A percentile compares a stretch with the other conserved stretches of the same genome.
phyloP scores from a whole-genome alignment of 495 filamentous ascomycete genomes.

The Podospora pseudopauciseta region DNA sequence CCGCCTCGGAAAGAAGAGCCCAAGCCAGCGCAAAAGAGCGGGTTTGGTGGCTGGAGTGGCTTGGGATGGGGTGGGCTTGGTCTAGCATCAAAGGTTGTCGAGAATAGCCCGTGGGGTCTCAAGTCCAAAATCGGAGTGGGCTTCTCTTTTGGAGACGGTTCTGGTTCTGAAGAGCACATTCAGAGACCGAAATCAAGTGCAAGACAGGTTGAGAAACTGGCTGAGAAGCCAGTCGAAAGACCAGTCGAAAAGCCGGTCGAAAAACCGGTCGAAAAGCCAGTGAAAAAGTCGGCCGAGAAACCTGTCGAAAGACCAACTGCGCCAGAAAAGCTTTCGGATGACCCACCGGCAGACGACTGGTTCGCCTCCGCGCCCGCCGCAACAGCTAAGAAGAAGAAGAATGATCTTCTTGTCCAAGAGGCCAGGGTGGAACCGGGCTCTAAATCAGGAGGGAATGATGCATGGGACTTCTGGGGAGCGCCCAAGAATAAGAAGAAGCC shows the following conservation, averaged over 20 bases:
- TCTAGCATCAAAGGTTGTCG: conserved; percentile 13
- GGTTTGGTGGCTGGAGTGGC: conserved; percentile 38
- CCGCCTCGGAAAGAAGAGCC: conserved; percentile 15
- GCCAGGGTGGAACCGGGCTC: conserved; percentile 14
- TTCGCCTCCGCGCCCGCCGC: conserved; percentile 31
- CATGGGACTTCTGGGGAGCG: conserved; percentile 21
- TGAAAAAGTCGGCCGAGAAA: background rate
- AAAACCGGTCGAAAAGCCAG: conserved; percentile 19
- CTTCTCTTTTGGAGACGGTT: conserved; percentile 38
- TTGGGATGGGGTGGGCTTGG: conserved; percentile 17
- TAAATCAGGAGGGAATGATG: conserved; percentile 17
- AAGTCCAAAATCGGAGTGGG: conserved; percentile 35
- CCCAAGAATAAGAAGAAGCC: conserved; percentile 33
- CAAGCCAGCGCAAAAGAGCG: background rate
- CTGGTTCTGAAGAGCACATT: conserved; percentile 29
- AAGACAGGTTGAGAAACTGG: background rate
- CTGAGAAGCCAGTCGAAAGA: background rate
- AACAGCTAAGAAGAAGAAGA: conserved; percentile 16
- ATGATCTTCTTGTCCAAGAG: conserved; percentile 11
- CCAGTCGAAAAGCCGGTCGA: conserved; percentile 13
- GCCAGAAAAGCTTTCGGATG: background rate
- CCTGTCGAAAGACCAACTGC: background rate
- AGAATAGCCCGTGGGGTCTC: conserved; percentile 42
- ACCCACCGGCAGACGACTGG: conserved; percentile 37
- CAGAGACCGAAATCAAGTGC: conserved; percentile 21